phyloP scores from a whole-genome alignment of 2,329 filamentous ascomycete species.

The Metarhizium rileyi region DNA sequence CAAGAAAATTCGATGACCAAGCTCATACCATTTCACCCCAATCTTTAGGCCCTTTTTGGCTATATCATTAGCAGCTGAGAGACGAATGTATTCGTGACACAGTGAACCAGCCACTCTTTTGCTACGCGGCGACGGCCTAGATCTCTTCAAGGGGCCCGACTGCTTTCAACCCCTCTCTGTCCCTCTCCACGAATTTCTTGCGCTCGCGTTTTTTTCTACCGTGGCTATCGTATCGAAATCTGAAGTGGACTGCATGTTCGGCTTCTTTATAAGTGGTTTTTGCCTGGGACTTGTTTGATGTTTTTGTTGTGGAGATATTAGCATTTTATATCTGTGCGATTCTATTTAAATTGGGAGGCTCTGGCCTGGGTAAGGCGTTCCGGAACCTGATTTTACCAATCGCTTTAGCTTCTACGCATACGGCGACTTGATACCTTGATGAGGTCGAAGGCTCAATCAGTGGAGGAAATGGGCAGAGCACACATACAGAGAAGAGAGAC shows the following conservation, averaged over 20 bases:
- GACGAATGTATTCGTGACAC: constrained; percentile 13
- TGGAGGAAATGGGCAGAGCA: neutral
- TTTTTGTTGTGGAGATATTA: neutral
- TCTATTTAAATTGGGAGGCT: constrained; percentile 9
- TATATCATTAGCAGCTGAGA: constrained; percentile 18
- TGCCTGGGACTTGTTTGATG: neutral
- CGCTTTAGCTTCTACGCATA: constrained; percentile 2
- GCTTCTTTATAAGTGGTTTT: neutral
- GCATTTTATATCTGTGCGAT: neutral
- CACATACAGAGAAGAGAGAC: neutral
- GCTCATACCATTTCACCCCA: neutral
- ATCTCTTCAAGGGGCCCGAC: neutral
- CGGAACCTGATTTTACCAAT: constrained; percentile 3
- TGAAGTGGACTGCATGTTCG: neutral
- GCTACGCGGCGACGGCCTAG: neutral
- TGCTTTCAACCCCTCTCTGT: constrained; percentile 5
- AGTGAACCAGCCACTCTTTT: constrained; percentile 15
- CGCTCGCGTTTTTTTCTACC: no score
- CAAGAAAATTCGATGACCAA: neutral
- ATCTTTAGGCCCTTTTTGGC: constrained; percentile 12
- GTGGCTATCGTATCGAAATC: no score
- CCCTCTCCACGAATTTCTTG: constrained; percentile 2
- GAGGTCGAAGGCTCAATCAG: constrained; percentile 1
- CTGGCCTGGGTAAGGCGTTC: constrained; percentile 13
- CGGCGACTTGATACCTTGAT: constrained; percentile 6